These are phyloP conservation scores for Stagonosporopsis vannaccii DNA, from an alignment of 2,329 filamentous ascomycete genomes.

Conservation along the genomic window DNA sequence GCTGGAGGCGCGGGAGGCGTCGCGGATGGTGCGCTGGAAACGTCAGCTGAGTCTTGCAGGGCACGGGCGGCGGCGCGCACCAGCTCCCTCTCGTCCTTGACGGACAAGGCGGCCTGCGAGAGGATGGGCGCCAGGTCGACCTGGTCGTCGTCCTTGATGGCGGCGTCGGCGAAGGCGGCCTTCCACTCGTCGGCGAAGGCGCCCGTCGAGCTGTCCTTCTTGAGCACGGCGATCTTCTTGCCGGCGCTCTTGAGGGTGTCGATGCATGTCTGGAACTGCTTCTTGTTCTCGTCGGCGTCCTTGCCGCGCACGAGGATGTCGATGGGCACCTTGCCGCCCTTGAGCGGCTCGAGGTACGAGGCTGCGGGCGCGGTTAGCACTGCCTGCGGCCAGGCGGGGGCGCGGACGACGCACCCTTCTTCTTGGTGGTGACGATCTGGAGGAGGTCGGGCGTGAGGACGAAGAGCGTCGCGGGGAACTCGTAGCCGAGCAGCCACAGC, in stretches of 20 bases:
- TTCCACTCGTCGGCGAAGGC: conserved; percentile 98
- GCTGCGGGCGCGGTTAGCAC: conserved; percentile 64
- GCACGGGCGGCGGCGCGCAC: conserved; percentile 48
- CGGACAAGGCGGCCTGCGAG: conserved; percentile 81
- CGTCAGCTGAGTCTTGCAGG: background rate
- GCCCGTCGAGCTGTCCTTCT: conserved; percentile 83
- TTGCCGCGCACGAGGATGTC: conserved; percentile 93
- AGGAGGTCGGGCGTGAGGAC: conserved; percentile 87
- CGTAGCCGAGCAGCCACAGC: conserved; percentile 99
- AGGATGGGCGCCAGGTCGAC: conserved; percentile 85
- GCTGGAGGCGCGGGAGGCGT: conserved; percentile 91
- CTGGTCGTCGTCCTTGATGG: conserved; percentile 85
- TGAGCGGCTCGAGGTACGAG: conserved; percentile 89
- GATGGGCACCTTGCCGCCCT: conserved; percentile 89
- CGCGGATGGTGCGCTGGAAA: conserved; percentile 80
- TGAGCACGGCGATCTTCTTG: conserved; percentile 86
- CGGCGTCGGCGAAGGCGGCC: conserved; percentile 72
- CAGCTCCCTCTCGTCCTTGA: conserved; percentile 95
- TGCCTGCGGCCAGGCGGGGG: background rate
- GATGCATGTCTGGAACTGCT: conserved; percentile 83
- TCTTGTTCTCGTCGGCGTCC: conserved; percentile 88
- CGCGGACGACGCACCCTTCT: conserved; percentile 74
- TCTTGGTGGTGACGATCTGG: conserved; percentile 93
- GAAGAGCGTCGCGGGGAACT: conserved; percentile 95
- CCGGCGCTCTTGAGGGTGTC: conserved; percentile 88